Conservation (phyloP, 192 early-diverging fungal genomes). For the Chytriomyces confervae region DNA sequence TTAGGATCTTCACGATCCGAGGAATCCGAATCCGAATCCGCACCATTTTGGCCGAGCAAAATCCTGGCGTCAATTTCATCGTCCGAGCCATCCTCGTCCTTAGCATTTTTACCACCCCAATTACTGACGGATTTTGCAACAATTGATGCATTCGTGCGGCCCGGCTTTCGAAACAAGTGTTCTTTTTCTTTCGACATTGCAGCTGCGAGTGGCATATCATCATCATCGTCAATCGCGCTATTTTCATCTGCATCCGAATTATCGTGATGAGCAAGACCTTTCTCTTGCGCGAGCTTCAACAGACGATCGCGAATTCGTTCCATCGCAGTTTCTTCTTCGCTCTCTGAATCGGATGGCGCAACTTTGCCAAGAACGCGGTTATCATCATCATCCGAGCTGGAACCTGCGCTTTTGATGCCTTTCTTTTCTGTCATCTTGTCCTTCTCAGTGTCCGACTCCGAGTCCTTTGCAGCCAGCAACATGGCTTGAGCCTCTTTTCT, state of each 20-base stretch:
- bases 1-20: neutral
- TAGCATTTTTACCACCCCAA: neutral
- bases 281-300: conserved; percentile 1
- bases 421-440: neutral
- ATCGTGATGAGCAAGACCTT: neutral
- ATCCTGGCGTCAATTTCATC: neutral
- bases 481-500: conserved; percentile 1
- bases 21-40: neutral
- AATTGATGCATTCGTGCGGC: neutral
- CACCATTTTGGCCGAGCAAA: neutral
- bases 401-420: too few relatives aligned
- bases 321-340: conserved; percentile 19
- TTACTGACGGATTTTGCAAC: neutral
- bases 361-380: too few relatives aligned
- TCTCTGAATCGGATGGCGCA: neutral
- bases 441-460: neutral
- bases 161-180: neutral
- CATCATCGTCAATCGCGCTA: neutral
- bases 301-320: conserved; percentile 19
- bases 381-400: too few relatives aligned
- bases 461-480: neutral
- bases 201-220: neutral
- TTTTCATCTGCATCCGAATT: neutral
- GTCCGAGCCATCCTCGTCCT: neutral
- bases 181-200: neutral